These are phyloP conservation scores for Ganoderma lingzhi DNA, from an alignment of 1,284 basidiomycete genomes.

Conservation along the genomic window DNA sequence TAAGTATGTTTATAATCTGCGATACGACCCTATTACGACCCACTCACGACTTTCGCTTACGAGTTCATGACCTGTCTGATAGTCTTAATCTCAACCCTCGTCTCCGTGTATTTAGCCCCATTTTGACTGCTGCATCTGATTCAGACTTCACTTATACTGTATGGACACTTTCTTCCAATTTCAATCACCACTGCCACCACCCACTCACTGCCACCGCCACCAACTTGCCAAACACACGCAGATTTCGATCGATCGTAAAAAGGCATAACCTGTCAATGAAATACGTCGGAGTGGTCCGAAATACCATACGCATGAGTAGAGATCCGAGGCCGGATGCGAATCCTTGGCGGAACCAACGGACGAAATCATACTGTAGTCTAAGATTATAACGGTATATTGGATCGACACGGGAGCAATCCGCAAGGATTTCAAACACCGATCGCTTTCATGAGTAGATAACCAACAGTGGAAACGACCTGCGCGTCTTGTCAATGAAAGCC, in stretches of 20 bases:
- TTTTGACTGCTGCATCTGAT: not conserved
- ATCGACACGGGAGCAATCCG: not conserved
- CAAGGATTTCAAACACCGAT: conserved; percentile 48
- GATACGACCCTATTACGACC: conserved; percentile 25
- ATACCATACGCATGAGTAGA: not conserved
- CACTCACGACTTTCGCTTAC: conserved; percentile 18
- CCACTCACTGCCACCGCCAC: not conserved
- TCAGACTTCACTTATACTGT: not conserved
- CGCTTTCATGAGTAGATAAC: conserved; percentile 78
- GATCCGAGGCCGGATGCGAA: not conserved
- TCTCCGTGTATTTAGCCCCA: not conserved
- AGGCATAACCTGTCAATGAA: not conserved
- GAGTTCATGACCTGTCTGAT: conserved; percentile 11
- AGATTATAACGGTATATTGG: not conserved
- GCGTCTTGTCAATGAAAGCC: conserved; percentile 16
- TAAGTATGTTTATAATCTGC: conserved; percentile 4
- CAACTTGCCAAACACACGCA: not conserved
- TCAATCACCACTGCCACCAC: conserved; percentile 4
- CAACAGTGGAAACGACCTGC: conserved; percentile 84
- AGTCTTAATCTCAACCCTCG: conserved; percentile 5
- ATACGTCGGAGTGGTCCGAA: not conserved
- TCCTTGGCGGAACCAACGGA: not conserved
- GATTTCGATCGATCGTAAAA: conserved; percentile 1
- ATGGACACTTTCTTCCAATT: not conserved
- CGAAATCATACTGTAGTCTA: not conserved